Percentiles rank a stretch among this genome's conserved stretches.
Evolutionary conservation across 169 alveolate species (phyloP).

Genomic region (Eimeria maxima): DNA sequence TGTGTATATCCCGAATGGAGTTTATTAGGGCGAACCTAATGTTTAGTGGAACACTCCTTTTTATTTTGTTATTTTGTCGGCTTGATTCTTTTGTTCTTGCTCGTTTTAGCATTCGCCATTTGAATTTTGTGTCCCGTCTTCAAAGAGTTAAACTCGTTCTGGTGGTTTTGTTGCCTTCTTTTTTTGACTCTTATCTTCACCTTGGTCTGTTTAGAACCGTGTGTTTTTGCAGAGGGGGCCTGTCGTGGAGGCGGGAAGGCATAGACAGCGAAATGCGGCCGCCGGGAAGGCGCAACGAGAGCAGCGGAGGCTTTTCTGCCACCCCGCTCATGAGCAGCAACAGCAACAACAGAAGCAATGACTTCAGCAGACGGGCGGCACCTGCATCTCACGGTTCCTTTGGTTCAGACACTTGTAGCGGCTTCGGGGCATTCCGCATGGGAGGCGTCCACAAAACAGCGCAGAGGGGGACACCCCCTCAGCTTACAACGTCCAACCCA

Average conservation of each 20-base stretch:
- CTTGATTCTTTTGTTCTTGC: no score
- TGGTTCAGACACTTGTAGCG: not conserved
- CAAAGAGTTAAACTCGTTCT: no score
- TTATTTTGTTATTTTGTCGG: no score
- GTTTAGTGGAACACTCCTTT: no score
- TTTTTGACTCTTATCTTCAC: not conserved
- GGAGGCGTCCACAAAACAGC: not conserved
- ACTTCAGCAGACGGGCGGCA: not conserved
- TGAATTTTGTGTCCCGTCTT: not conserved
- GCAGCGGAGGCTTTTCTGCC: not conserved
- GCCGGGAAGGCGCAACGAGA: slow-evolving; percentile 14
- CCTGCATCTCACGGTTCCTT: slow-evolving; percentile 34
- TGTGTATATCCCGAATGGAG: no score
- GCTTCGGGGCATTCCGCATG: slow-evolving; percentile 9
- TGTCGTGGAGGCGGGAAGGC: slow-evolving; percentile 52
- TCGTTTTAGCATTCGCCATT: not conserved
- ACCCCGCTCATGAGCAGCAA: not conserved
- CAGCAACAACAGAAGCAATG: slow-evolving; percentile 33
- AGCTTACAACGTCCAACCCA: not conserved
- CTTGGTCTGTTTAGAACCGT: not conserved
- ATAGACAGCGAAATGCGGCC: slow-evolving; percentile 24
- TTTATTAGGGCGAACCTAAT: no score
- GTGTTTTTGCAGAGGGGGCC: slow-evolving; percentile 1
- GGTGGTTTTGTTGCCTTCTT: not conserved
- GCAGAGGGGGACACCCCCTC: not conserved